phyloP scores from a whole-genome alignment of 2,329 filamentous ascomycete genomes.

The Rhinocladiella similis region DNA sequence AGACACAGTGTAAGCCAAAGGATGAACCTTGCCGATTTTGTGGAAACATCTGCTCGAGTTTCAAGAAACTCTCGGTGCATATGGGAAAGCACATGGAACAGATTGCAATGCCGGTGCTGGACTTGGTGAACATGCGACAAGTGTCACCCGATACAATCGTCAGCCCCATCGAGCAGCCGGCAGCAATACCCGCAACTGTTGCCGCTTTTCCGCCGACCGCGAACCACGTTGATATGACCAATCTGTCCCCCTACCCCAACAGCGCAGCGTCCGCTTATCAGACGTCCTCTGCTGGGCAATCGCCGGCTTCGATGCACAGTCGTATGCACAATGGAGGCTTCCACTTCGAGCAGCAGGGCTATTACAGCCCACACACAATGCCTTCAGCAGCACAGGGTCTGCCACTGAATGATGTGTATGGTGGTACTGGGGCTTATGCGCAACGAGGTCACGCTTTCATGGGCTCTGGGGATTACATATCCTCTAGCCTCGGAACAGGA shows the following conservation, averaged over 20 bases:
- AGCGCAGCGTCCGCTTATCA: slow-evolving; percentile 32
- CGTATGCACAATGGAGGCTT: slow-evolving; percentile 10
- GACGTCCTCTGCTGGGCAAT: slow-evolving; percentile 29
- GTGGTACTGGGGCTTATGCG: slow-evolving; percentile 1
- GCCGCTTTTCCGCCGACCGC: slow-evolving; percentile 5
- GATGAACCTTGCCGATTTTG: slow-evolving; percentile 88
- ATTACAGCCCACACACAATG: slow-evolving; percentile 20
- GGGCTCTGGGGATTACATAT: slow-evolving; percentile 5
- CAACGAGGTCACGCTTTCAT: slow-evolving; percentile 11
- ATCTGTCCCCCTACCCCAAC: slow-evolving; percentile 32
- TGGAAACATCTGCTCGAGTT: slow-evolving; percentile 73
- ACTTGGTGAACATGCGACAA: slow-evolving; percentile 46
- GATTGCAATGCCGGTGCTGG: slow-evolving; percentile 77
- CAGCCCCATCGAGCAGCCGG: slow-evolving; percentile 63
- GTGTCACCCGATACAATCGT: slow-evolving; percentile 60
- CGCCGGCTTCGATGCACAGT: slow-evolving; percentile 20
- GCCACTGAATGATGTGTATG: slow-evolving; percentile 4
- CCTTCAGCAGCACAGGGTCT: slow-evolving; percentile 3
- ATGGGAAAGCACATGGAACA: slow-evolving; percentile 93
- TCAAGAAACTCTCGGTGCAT: slow-evolving; percentile 95
- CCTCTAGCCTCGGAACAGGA: background rate
- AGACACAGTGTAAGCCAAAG: slow-evolving; percentile 64
- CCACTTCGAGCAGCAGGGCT: slow-evolving; percentile 7
- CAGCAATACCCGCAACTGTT: slow-evolving; percentile 39
- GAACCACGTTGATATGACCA: slow-evolving; percentile 27